Conservation (phyloP, 805 yeast species). For the Yamadazyma sp. region DNA sequence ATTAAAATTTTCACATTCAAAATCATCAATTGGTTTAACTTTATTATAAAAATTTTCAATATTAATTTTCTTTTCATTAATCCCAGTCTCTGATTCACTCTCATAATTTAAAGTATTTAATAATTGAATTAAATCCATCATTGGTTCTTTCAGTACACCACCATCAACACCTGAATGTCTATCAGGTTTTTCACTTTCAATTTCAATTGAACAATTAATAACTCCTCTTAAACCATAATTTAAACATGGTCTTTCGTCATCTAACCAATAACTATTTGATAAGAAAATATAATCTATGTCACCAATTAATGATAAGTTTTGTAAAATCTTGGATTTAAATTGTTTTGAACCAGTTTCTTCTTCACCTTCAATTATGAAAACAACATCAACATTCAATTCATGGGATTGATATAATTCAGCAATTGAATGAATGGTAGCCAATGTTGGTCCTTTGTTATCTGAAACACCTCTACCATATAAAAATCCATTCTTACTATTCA, state of each 20-base stretch:
- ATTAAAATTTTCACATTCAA: slow-evolving; percentile 60
- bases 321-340: slow-evolving; percentile 62
- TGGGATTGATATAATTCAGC: slow-evolving; percentile 59
- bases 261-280: slow-evolving; percentile 93
- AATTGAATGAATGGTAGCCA: slow-evolving; percentile 84
- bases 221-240: slow-evolving; percentile 95
- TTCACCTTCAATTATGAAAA: slow-evolving; percentile 88
- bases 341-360: slow-evolving; percentile 94
- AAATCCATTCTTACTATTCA: slow-evolving; percentile 80
- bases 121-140: slow-evolving; percentile 75
- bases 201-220: slow-evolving; percentile 69
- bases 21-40: slow-evolving; percentile 53
- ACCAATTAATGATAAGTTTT: slow-evolving; percentile 49
- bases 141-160: slow-evolving; percentile 85
- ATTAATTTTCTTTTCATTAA: too few species aligned
- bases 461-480: slow-evolving; percentile 89
- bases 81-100: slow-evolving; percentile 35
- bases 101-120: slow-evolving; percentile 53
- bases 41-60: slow-evolving; percentile 33
- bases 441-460: slow-evolving; percentile 91
- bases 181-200: slow-evolving; percentile 76
- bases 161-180: slow-evolving; percentile 97
- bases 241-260: slow-evolving; percentile 82
- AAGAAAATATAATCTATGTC: slow-evolving; percentile 83
- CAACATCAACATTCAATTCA: slow-evolving; percentile 65